phyloP scores from a whole-genome alignment of 805 yeast species.

The Lipomyces japonicus region DNA sequence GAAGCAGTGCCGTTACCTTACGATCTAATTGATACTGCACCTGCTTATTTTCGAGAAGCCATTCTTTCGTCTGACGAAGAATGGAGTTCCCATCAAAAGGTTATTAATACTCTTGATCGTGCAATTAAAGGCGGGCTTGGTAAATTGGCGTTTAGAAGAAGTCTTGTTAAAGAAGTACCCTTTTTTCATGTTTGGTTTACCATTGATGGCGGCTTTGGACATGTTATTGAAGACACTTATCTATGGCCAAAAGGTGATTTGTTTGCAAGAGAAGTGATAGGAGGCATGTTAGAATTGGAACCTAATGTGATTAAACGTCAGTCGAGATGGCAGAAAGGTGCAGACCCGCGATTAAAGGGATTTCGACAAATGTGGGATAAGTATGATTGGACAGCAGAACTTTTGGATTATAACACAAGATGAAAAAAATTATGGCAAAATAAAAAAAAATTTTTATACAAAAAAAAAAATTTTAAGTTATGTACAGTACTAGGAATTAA shows the following conservation, averaged over 20 bases:
- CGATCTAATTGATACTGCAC: constrained; percentile 35
- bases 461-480: too few species aligned
- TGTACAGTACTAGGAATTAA: too few species aligned
- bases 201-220: constrained; percentile 49
- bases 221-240: constrained; percentile 44
- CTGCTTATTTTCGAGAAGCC: constrained; percentile 45
- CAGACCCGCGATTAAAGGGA: constrained; percentile 36
- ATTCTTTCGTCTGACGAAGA: constrained; percentile 41
- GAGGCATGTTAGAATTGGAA: constrained; percentile 45
- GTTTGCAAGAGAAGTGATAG: constrained; percentile 47
- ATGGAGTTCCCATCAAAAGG: constrained; percentile 40
- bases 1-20: constrained; percentile 46
- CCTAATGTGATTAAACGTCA: constrained; percentile 38
- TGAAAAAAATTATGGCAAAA: background rate
- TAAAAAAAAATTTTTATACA: too few species aligned
- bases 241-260: constrained; percentile 48
- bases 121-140: constrained; percentile 30
- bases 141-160: constrained; percentile 34
- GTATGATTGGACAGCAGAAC: constrained; percentile 37
- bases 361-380: constrained; percentile 40
- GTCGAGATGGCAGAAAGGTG: constrained; percentile 33
- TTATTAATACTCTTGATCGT: constrained; percentile 41
- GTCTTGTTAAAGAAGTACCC: constrained; percentile 48
- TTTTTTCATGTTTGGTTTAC: constrained; percentile 51
- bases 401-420: background rate